phyloP scores from a whole-genome alignment of 208 protist species.

The Trypanosoma vivax region DNA sequence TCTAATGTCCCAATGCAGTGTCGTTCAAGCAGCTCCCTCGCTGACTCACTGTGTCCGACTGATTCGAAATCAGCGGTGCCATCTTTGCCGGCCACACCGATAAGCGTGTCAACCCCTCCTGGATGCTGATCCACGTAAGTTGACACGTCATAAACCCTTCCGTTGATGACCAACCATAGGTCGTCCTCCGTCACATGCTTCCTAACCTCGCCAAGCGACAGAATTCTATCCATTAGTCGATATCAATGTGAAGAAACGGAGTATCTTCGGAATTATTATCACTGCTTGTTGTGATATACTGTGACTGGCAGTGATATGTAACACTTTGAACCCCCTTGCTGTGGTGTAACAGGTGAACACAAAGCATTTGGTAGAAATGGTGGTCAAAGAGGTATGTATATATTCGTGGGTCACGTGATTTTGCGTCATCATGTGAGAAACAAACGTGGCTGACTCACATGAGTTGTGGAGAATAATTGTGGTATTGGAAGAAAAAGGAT shows the following conservation, averaged over 20 bases:
- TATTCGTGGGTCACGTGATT: too few relatives aligned
- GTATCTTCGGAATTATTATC: neutral
- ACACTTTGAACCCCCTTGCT: too few relatives aligned
- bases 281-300: neutral
- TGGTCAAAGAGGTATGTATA: too few relatives aligned
- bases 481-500: too few relatives aligned
- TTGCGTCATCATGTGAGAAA: too few relatives aligned
- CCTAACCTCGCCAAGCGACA: conserved; percentile 49
- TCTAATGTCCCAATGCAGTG: conserved; percentile 78
- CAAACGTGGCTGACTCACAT: too few relatives aligned
- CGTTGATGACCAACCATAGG: conserved; percentile 80
- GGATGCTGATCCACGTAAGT: conserved; percentile 85
- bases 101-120: conserved; percentile 82
- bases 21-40: conserved; percentile 53
- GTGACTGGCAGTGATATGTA: too few relatives aligned
- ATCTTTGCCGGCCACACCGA: conserved; percentile 78
- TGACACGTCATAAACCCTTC: conserved; percentile 84
- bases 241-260: neutral
- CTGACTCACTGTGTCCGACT: conserved; percentile 66
- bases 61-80: conserved; percentile 78
- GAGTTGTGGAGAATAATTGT: too few relatives aligned
- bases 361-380: too few relatives aligned
- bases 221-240: conserved; percentile 10
- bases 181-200: conserved; percentile 60
- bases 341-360: too few relatives aligned